phyloP scores from a whole-genome alignment of 441 rosid genomes.

The Erodium moschatum region DNA sequence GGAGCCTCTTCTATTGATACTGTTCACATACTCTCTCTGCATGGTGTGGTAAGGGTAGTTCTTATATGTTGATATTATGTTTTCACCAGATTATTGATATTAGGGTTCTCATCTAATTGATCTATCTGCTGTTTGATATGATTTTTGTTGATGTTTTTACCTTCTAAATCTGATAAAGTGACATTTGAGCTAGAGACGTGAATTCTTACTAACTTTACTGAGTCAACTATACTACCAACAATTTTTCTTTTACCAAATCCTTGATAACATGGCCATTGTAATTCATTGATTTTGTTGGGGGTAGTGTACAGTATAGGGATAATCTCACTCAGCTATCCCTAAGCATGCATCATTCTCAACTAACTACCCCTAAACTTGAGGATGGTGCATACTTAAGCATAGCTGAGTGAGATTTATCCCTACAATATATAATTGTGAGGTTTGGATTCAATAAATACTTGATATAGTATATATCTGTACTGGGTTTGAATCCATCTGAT shows the following conservation, averaged over 20 bases:
- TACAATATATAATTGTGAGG: too few relatives aligned
- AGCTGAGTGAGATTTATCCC: too few relatives aligned
- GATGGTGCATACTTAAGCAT: too few relatives aligned
- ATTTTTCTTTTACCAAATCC: not conserved
- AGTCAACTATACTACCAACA: not conserved
- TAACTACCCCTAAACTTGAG: too few relatives aligned
- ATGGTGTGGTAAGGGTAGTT: slow-evolving; percentile 53
- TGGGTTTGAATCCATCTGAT: not conserved
- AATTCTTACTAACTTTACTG: not conserved
- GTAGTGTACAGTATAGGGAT: too few relatives aligned
- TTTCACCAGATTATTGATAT: slow-evolving; percentile 13
- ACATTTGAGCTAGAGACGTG: not conserved
- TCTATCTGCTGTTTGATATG: not conserved
- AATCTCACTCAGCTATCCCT: too few relatives aligned
- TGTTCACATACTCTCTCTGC: slow-evolving; percentile 55
- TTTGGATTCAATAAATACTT: not conserved
- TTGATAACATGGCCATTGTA: not conserved
- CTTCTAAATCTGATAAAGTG: not conserved
- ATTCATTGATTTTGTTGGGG: too few relatives aligned
- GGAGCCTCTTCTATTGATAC: slow-evolving; percentile 48
- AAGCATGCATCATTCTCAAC: too few relatives aligned
- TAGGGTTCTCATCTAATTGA: not conserved
- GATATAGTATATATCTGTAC: not conserved
- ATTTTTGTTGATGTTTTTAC: slow-evolving; percentile 7
- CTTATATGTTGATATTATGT: not conserved